These are phyloP conservation scores for Vigna hirtella DNA, from an alignment of 306 rosid species.

Conservation along the genomic window DNA sequence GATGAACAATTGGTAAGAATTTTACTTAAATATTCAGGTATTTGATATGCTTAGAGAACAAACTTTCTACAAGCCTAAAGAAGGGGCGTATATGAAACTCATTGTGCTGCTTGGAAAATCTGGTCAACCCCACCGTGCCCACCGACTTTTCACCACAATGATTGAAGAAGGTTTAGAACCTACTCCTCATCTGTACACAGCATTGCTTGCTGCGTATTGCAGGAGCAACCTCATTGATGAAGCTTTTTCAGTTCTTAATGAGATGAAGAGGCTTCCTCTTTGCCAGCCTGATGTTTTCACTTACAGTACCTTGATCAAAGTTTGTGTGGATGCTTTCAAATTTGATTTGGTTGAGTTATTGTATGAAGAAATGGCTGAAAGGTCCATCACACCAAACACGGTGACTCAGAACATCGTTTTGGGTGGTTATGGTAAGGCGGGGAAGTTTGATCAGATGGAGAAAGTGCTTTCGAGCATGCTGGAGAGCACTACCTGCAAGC, in stretches of 20 bases:
- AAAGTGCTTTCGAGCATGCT: slow-evolving; percentile 84
- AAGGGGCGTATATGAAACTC: slow-evolving; percentile 96
- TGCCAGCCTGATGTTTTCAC: slow-evolving; percentile 97
- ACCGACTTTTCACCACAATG: slow-evolving; percentile 76
- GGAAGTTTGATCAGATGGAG: slow-evolving; percentile 92
- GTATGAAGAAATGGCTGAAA: slow-evolving; percentile 79
- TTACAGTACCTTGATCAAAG: slow-evolving; percentile 82
- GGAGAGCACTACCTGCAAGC: slow-evolving; percentile 76
- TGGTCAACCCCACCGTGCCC: slow-evolving; percentile 80
- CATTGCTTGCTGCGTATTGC: slow-evolving; percentile 85
- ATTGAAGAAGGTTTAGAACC: slow-evolving; percentile 79
- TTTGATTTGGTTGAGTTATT: slow-evolving; percentile 76
- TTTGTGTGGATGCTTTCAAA: slow-evolving; percentile 72
- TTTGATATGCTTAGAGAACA: slow-evolving; percentile 94
- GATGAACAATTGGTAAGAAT: not conserved
- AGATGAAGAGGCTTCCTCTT: slow-evolving; percentile 81
- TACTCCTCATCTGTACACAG: slow-evolving; percentile 82
- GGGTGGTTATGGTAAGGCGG: slow-evolving; percentile 91
- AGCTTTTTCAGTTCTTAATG: slow-evolving; percentile 69
- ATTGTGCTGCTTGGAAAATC: slow-evolving; percentile 85
- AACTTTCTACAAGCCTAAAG: slow-evolving; percentile 87
- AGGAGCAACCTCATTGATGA: slow-evolving; percentile 74
- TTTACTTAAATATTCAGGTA: slow-evolving; percentile 55
- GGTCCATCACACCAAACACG: slow-evolving; percentile 71
- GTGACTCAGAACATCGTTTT: slow-evolving; percentile 94